Base-by-base conservation (phyloP, 805 yeast species). In the Wickerhamomyces rabaulensis region DNA sequence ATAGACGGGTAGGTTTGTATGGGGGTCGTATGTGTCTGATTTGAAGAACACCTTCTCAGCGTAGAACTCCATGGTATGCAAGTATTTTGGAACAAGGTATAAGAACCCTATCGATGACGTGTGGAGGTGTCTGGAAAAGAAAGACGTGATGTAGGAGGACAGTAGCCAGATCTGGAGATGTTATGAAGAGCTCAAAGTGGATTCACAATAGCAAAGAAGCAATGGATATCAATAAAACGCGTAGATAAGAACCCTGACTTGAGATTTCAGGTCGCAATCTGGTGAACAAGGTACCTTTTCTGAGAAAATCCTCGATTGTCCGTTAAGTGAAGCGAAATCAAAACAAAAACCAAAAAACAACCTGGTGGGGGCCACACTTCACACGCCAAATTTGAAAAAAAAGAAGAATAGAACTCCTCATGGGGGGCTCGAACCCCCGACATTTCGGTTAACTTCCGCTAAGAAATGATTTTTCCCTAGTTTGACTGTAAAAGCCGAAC, bases 1-100 rank as follows among this genome's bases (percentile, higher is more conserved):
- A 58, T 81, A 90, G 10, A 92, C 65, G 0, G 96, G 96, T 21
- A 80, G 73, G 8, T 75, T 70, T 1, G 88, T 74, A 43, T 71
- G 69, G 0, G 92, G 89, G 59, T 90, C 97, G 33, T 65, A 60
- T 1, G 84, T 73, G 42, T 73, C 74, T 1, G 94, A 69, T 52
- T 74, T 71, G 69, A 75, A 83, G 58, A 85, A 80, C 21, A 73
- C 71, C 55, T 70, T 73, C 40, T 66, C 56, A 2, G 59, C 51
- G 23, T 57, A 54, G 47, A 60, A 57, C 49, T 58, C 56, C 59
- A 58, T 57, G 20, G 36, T 33, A 17, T 33, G 36, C 20, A 33
- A 33, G 36, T 33, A n/a, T 33, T 17, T 33, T 16, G 20, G 20
- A 33, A n/a, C 20, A 33, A 33, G 36, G 36, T 16, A 33, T 33